A percentile compares a stretch with the other conserved stretches of the same genome.
Evolutionary conservation across 345 rosid genomes (phyloP).

Genomic region (Aquilaria yunnanensis): DNA sequence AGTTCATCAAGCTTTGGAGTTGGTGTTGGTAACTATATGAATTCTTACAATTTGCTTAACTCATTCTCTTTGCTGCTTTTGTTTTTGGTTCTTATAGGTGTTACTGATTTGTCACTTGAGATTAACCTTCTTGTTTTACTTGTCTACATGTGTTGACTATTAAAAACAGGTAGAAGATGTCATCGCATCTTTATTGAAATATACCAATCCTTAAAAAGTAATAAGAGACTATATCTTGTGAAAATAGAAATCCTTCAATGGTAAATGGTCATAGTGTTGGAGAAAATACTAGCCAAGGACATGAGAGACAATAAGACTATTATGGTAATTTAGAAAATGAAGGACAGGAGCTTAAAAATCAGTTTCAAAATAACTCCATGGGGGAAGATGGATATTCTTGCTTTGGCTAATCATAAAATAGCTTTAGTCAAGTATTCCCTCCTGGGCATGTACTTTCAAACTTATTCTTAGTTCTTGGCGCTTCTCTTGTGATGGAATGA

Average conservation of each 20-base stretch:
- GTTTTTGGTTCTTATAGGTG: background rate
- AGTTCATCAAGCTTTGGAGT: background rate
- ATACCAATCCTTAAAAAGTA: slow-evolving; percentile 20
- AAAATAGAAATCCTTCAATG: slow-evolving; percentile 22
- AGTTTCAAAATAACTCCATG: slow-evolving; percentile 25
- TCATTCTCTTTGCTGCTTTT: background rate
- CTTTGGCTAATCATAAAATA: too few relatives aligned
- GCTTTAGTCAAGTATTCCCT: too few relatives aligned
- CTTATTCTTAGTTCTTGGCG: too few relatives aligned
- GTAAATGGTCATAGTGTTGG: slow-evolving; percentile 17
- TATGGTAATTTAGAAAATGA: slow-evolving; percentile 20
- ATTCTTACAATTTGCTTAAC: background rate
- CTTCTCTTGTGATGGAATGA: too few relatives aligned
- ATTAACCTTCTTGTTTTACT: background rate
- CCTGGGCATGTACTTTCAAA: too few relatives aligned
- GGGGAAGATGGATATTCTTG: slow-evolving; percentile 27
- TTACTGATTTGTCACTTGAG: background rate
- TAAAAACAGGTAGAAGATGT: slow-evolving; percentile 78
- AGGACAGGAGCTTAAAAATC: slow-evolving; percentile 29
- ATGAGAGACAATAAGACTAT: slow-evolving; percentile 21
- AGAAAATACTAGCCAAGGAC: slow-evolving; percentile 24
- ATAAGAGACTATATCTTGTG: slow-evolving; percentile 22
- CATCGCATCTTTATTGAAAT: slow-evolving; percentile 72
- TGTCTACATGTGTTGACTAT: too few relatives aligned
- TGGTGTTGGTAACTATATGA: too few relatives aligned